phyloP scores from a whole-genome alignment of 2,329 filamentous ascomycete genomes.

The Pseudogymnoascus sp. region DNA sequence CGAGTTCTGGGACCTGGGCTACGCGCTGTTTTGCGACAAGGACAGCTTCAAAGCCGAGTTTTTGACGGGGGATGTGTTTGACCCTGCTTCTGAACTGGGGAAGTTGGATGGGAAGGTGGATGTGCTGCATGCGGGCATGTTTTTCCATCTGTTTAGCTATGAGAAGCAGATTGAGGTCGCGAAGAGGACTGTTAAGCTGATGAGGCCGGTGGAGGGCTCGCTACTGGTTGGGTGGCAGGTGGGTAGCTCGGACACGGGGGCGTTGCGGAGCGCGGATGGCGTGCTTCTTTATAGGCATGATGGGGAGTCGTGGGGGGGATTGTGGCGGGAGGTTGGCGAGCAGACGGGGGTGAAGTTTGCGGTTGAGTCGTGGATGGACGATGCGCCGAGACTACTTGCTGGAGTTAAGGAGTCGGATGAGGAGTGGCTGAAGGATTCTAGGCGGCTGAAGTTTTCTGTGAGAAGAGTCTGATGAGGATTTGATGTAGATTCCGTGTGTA shows the following conservation, averaged over 20 bases:
- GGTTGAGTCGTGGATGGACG: not conserved
- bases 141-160: constrained; percentile 37
- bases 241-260: constrained; percentile 17
- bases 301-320: not conserved
- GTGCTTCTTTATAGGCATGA: not conserved
- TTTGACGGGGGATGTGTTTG: constrained; percentile 28
- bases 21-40: constrained; percentile 31
- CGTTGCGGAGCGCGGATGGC: not conserved
- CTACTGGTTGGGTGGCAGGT: constrained; percentile 33
- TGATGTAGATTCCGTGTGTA: not conserved
- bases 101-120: constrained; percentile 32
- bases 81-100: constrained; percentile 22
- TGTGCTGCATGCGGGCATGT: constrained; percentile 33
- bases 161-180: constrained; percentile 31
- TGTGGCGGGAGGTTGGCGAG: not conserved
- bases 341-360: not conserved
- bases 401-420: not conserved
- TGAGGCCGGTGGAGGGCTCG: constrained; percentile 22
- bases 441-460: not conserved
- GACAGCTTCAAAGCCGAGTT: constrained; percentile 25
- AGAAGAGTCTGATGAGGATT: not conserved
- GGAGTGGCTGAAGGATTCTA: not conserved
- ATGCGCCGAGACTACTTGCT: not conserved
- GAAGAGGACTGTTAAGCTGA: constrained; percentile 16
- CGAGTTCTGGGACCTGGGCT: constrained; percentile 30